phyloP scores from a whole-genome alignment of 768 basidiomycete genomes.

The Termitomyces sp. region DNA sequence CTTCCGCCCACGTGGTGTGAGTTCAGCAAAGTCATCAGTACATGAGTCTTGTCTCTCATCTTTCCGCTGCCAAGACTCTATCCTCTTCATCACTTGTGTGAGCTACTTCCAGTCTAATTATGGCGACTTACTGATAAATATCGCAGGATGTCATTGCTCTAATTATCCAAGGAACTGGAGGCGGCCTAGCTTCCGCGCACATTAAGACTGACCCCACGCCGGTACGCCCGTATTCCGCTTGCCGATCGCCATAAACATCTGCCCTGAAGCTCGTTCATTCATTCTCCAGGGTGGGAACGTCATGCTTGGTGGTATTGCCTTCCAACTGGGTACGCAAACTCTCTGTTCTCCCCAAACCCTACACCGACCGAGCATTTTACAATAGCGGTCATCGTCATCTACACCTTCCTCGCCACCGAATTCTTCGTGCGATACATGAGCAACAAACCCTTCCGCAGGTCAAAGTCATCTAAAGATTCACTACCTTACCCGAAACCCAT shows the following conservation, averaged over 20 bases:
- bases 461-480: background rate
- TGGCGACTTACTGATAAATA: background rate
- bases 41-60: background rate
- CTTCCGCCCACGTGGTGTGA: constrained; percentile 37
- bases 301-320: constrained; percentile 61
- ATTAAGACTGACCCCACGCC: constrained; percentile 14
- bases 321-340: constrained; percentile 43
- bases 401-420: constrained; percentile 36
- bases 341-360: background rate
- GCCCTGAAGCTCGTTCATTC: background rate
- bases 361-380: background rate
- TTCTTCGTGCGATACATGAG: constrained; percentile 33
- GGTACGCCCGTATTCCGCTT: too few species aligned
- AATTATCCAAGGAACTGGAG: constrained; percentile 62
- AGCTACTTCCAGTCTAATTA: background rate
- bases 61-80: constrained; percentile 27
- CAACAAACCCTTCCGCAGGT: constrained; percentile 29
- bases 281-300: constrained; percentile 21
- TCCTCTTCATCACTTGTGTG: constrained; percentile 35
- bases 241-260: too few species aligned
- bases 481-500: constrained; percentile 5
- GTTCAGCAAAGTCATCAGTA: constrained; percentile 3
- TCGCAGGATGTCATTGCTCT: constrained; percentile 53
- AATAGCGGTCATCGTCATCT: constrained; percentile 40
- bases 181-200: constrained; percentile 38